Evolutionary conservation across 495 filamentous ascomycete species (phyloP), one percentile per base, ranked within the genome.

Genomic region (Thozetella sp.): DNA sequence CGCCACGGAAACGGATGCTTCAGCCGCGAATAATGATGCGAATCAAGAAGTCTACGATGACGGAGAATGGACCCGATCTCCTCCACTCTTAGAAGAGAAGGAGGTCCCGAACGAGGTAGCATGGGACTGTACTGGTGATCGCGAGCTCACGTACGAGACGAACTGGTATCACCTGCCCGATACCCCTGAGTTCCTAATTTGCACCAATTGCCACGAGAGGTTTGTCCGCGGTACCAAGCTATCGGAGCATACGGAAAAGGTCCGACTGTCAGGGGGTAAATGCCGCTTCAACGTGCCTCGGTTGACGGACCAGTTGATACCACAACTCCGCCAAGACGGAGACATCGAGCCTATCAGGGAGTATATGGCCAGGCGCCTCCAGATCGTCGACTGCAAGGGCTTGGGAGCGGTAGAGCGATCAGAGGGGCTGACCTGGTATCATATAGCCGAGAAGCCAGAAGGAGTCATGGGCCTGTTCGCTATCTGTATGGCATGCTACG

Each of bases 401-500:
- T 34, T 50, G 26, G 22, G 2, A 2, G 25, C 23, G 26, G 25
- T 54, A 15, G 19, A 53, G 22, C 27, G 22, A 17, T 13, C 48
- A 53, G 45, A 17, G 15, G 25, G 30, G 13, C 27, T 53, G 43
- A 24, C 25, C 24, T 59, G 61, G 57, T 64, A 55, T 45, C 22
- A 45, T 19, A 34, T 51, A 13, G n/a, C 20, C 24, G 53, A 58
- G 26, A 19, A 19, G 11, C 57, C 60, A 19, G 26, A 54, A 2
- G 24, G 37, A 11, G 54, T 43, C 17, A 48, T 48, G 43, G 43
- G 3, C 43, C 43, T 4, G 6, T 61, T 67, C 34, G 56, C 45
- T 3, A 51, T 54, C 53, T 67, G 64, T 34, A 54, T 55, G 34
- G 64, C 57, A 13, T 67, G 64, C 45, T 64, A 61, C 45, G 61